Conservation (phyloP, 2,329 filamentous ascomycete genomes). For the Aspergillus sojae region DNA sequence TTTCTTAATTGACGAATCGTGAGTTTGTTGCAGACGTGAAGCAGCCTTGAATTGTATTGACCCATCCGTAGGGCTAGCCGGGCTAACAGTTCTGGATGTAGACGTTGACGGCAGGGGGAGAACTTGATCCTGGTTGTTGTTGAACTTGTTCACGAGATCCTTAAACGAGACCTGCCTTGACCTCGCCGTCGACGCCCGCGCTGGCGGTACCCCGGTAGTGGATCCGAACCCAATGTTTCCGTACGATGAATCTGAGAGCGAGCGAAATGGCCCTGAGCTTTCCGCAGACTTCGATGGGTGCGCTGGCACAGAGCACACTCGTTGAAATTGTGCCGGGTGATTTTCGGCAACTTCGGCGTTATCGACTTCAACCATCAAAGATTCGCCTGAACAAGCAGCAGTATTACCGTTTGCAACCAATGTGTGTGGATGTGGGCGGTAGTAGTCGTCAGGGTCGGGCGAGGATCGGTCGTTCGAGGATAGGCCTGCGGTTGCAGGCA, state of each 20-base stretch:
- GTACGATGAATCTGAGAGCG: constrained; percentile 35
- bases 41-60: constrained; percentile 33
- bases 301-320: constrained; percentile 31
- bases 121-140: constrained; percentile 59
- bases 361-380: constrained; percentile 22
- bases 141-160: constrained; percentile 78
- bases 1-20: constrained; percentile 19
- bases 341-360: constrained; percentile 26
- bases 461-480: constrained; percentile 30
- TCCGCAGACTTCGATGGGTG: constrained; percentile 26
- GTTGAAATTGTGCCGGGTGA: constrained; percentile 19
- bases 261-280: constrained; percentile 31
- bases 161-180: constrained; percentile 70
- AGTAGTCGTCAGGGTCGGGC: constrained; percentile 55
- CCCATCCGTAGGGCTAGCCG: constrained; percentile 30
- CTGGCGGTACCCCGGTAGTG: constrained; percentile 21
- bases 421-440: constrained; percentile 48
- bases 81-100: constrained; percentile 42
- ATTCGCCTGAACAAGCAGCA: constrained; percentile 17
- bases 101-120: constrained; percentile 44
- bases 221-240: constrained; percentile 20
- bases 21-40: constrained; percentile 26
- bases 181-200: constrained; percentile 24
- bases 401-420: constrained; percentile 34
- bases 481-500: constrained; percentile 20